Evolutionary conservation across 495 filamentous ascomycete genomes (phyloP).

Genomic region (Oleoguttula mirabilis): DNA sequence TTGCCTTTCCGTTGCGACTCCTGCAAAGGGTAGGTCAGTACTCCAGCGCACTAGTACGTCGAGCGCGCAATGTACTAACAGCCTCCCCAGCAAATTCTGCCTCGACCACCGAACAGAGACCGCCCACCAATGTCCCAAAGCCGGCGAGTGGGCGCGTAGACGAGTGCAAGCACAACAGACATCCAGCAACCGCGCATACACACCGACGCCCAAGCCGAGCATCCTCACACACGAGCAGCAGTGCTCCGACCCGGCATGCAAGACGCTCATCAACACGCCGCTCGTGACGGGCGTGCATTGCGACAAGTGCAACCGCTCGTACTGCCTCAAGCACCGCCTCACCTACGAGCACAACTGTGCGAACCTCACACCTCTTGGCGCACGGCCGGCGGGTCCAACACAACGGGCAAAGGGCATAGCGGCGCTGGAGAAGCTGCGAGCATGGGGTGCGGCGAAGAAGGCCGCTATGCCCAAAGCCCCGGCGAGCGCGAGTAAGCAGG

Average conservation of each 20-base stretch:
- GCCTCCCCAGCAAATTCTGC: conserved; percentile 58
- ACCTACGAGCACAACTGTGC: conserved; percentile 80
- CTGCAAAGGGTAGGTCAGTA: conserved; percentile 42
- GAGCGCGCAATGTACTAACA: background rate
- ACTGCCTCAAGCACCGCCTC: conserved; percentile 87
- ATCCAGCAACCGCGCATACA: conserved; percentile 1
- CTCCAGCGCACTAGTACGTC: background rate
- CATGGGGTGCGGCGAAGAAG: conserved; percentile 48
- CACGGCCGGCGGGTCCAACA: conserved; percentile 37
- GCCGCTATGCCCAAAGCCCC: conserved; percentile 36
- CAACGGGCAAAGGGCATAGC: conserved; percentile 43
- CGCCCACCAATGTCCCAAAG: conserved; percentile 65
- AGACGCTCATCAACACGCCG: conserved; percentile 71
- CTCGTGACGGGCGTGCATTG: conserved; percentile 72
- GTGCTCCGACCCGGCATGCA: conserved; percentile 67
- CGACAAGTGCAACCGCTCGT: conserved; percentile 62
- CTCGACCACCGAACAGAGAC: conserved; percentile 88
- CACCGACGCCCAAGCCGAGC: conserved; percentile 36
- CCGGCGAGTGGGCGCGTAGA: conserved; percentile 74
- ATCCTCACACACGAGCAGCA: conserved; percentile 50
- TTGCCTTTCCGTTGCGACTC: conserved; percentile 90
- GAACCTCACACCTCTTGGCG: conserved; percentile 54
- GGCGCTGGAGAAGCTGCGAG: conserved; percentile 51
- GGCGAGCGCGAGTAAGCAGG: conserved; percentile 33
- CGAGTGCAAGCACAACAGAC: conserved; percentile 27